A percentile compares a stretch with the other conserved stretches of the same genome.
These are phyloP conservation scores for Chalciporus chontae DNA, from an alignment of 768 basidiomycete genomes.

Conservation along the genomic window DNA sequence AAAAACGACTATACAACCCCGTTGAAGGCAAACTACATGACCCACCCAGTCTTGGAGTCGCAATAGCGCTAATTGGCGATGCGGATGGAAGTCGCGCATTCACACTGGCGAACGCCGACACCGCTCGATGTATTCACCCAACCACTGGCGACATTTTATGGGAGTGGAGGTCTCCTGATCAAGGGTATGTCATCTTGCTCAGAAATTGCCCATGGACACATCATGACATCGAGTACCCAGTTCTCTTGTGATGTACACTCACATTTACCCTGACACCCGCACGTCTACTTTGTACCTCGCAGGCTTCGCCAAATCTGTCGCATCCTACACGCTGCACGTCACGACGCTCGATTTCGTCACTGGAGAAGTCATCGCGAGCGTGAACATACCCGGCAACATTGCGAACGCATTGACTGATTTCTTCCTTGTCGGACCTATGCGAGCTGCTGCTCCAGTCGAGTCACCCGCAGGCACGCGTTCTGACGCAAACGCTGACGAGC, in stretches of 20 bases:
- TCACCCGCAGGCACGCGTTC: neutral
- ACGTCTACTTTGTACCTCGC: slow-evolving; percentile 55
- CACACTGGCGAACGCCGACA: slow-evolving; percentile 58
- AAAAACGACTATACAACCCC: slow-evolving; percentile 55
- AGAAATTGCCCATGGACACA: neutral
- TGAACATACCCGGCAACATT: slow-evolving; percentile 53
- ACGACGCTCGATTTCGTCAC: slow-evolving; percentile 53
- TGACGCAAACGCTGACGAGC: neutral
- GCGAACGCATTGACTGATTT: slow-evolving; percentile 33
- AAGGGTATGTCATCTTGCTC: slow-evolving; percentile 45
- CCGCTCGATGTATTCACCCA: slow-evolving; percentile 48
- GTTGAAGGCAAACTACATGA: slow-evolving; percentile 44
- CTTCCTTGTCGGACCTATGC: slow-evolving; percentile 30
- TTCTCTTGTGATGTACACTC: slow-evolving; percentile 60
- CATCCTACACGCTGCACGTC: slow-evolving; percentile 62
- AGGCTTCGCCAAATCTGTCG: slow-evolving; percentile 41
- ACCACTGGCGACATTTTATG: slow-evolving; percentile 56
- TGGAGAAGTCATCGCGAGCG: slow-evolving; percentile 47
- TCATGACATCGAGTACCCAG: slow-evolving; percentile 35
- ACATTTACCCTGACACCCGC: slow-evolving; percentile 49
- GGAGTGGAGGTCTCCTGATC: slow-evolving; percentile 70
- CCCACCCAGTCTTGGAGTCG: slow-evolving; percentile 53
- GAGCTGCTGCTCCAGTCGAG: neutral
- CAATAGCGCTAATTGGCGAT: slow-evolving; percentile 40
- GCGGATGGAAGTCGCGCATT: slow-evolving; percentile 25